Base-by-base conservation (phyloP, 306 rosid species). In the Abrus pulchellus region DNA sequence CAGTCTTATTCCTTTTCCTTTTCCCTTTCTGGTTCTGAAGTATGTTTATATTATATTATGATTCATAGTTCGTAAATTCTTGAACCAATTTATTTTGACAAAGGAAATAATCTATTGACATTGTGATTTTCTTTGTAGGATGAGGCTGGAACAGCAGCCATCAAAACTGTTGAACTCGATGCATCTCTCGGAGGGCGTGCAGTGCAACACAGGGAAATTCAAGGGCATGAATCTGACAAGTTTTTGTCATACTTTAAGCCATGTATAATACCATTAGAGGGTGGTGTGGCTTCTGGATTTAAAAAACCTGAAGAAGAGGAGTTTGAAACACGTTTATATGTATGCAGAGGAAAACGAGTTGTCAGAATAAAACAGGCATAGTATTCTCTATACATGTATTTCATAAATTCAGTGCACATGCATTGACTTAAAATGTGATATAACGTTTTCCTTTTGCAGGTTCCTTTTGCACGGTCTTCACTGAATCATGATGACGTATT, bases 401-500 rank as follows among this genome's bases (percentile, higher is more conserved):
- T 86, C 34, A 29, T 48, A 32, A 60, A 65, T 81, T 80, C 69
- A 72, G 60, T 72, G 78, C 80, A 80, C 79, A 79, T 76, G 83
- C 71, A 66, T 27, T 32, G 85, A 52, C 74, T 70, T 74, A 74
- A 81, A 53, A 71, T 80, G 55, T 72, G 59, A 83, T 66, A 67
- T 60, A 57, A 63, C 62, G 68, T 77, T 79, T 79, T 82, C 8
- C 40, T 80, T 83, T 7, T 86, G 85, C 92, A 96, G 99, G 92
- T 96, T 77, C 93, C 99, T 77, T 96, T 93, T 84, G 97, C 91
- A 30, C 92, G 99, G 80, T 90, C 99, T 30, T 96, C 98, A 2
- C 88, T 96, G 89, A 96, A 96, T 73, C 99, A 96, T 60, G 99
- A 96, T 84, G 99, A 96, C 85, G 97, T 96, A 63, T 96, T 96